phyloP scores from a whole-genome alignment of 495 filamentous ascomycete genomes.

The Elasticomyces elasticus region DNA sequence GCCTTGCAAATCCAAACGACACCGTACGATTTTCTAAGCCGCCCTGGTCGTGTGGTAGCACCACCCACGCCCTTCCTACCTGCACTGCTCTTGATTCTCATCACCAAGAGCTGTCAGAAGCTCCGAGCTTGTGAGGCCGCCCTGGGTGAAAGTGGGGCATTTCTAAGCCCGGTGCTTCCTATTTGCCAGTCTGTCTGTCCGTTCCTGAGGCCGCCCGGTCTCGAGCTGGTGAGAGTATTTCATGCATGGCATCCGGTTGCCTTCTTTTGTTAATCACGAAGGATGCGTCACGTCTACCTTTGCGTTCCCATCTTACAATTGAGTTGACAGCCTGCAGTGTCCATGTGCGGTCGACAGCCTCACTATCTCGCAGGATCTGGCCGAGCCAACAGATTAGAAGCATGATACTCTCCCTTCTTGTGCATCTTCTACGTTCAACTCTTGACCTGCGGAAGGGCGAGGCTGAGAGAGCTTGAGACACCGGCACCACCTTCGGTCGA shows the following conservation, averaged over 20 bases:
- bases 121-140: too few species aligned
- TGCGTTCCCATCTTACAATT: not conserved
- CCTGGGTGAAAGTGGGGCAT: not conserved
- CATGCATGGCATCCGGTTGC: too few species aligned
- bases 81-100: too few species aligned
- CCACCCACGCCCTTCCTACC: too few species aligned
- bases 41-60: too few species aligned
- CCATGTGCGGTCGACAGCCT: not conserved
- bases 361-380: not conserved
- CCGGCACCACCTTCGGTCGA: not conserved
- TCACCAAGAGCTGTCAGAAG: too few species aligned
- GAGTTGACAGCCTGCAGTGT: too few species aligned
- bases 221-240: not conserved
- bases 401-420: not conserved
- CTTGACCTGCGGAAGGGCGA: not conserved
- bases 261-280: too few species aligned
- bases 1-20: too few species aligned
- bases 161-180: too few species aligned
- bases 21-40: too few species aligned
- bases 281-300: not conserved
- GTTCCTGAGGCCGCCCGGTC: not conserved
- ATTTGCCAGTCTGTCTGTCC: not conserved
- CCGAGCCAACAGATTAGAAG: not conserved
- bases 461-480: not conserved
- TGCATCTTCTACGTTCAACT: not conserved